Percentiles rank a stretch among this genome's conserved stretches.
Conservation (phyloP, 352 stramenopile species). For the Blastocystis sp. region DNA sequence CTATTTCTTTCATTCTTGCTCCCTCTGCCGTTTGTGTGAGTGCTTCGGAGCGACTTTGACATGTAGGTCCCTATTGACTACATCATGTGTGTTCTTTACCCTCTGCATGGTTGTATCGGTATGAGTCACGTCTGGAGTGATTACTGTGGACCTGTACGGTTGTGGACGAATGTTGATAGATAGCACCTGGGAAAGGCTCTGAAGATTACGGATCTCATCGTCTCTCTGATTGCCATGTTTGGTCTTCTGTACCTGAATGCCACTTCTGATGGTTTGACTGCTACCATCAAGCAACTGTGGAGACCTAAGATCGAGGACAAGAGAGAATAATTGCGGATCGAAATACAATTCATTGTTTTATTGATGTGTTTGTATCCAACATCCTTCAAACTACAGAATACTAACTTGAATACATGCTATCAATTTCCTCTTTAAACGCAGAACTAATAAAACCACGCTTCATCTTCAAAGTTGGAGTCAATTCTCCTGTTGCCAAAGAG, state of each 20-base stretch:
- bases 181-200: constrained; percentile 42
- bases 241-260: constrained; percentile 59
- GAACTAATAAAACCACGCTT: constrained; percentile 83
- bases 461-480: constrained; percentile 89
- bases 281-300: constrained; percentile 53
- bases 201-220: constrained; percentile 16
- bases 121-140: constrained; percentile 61
- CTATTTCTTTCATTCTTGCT: constrained; percentile 53
- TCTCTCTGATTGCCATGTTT: constrained; percentile 44
- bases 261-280: constrained; percentile 58
- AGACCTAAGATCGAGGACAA: constrained; percentile 59
- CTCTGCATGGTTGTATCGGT: constrained; percentile 62
- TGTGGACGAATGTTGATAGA: neutral
- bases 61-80: constrained; percentile 59
- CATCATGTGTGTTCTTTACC: constrained; percentile 56
- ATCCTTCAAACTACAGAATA: neutral
- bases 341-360: constrained; percentile 49
- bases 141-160: constrained; percentile 37
- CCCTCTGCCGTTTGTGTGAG: constrained; percentile 44
- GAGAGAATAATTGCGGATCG: constrained; percentile 44
- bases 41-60: neutral
- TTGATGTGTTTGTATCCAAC: neutral
- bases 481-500: constrained; percentile 77
- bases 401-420: constrained; percentile 73
- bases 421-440: constrained; percentile 80